Evolutionary conservation across 305 asterid species (phyloP).

Genomic region (Ruellia speciosa): DNA sequence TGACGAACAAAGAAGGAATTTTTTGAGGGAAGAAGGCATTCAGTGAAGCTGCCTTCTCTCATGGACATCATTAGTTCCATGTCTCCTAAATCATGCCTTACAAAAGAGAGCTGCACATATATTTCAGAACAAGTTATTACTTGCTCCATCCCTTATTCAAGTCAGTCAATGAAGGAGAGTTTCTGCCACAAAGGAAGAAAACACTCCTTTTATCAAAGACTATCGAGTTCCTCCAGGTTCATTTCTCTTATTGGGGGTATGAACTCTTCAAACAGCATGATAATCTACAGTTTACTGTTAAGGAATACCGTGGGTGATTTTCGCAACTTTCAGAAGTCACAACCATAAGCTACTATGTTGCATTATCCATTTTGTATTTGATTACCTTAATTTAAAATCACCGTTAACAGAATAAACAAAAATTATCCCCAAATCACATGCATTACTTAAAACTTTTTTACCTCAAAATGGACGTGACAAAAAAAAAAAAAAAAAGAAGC

Average conservation of each 20-base stretch:
- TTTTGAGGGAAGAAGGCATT: conserved; percentile 89
- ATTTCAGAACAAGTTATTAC: conserved; percentile 15
- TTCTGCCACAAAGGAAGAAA: not conserved
- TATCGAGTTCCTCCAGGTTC: not conserved
- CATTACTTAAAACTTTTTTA: not conserved
- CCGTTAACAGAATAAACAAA: not conserved
- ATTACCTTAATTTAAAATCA: not conserved
- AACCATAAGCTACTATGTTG: not conserved
- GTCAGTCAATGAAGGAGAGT: not conserved
- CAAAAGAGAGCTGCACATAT: conserved; percentile 68
- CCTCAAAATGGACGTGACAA: not conserved
- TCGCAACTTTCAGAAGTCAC: not conserved
- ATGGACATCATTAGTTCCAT: conserved; percentile 92
- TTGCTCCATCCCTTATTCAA: not conserved
- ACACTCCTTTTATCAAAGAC: not conserved
- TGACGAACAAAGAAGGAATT: conserved; percentile 82
- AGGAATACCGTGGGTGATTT: not conserved
- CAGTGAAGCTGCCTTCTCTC: conserved; percentile 79
- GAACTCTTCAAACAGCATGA: not conserved
- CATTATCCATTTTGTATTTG: not conserved
- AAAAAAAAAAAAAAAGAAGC: not conserved
- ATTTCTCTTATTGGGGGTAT: not conserved
- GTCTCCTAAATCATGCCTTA: conserved; percentile 80
- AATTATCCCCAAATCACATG: not conserved
- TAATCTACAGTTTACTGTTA: not conserved